Evolutionary conservation across 1,284 basidiomycete species (phyloP).

Genomic region (Cutaneotrichosporon mucoides): DNA sequence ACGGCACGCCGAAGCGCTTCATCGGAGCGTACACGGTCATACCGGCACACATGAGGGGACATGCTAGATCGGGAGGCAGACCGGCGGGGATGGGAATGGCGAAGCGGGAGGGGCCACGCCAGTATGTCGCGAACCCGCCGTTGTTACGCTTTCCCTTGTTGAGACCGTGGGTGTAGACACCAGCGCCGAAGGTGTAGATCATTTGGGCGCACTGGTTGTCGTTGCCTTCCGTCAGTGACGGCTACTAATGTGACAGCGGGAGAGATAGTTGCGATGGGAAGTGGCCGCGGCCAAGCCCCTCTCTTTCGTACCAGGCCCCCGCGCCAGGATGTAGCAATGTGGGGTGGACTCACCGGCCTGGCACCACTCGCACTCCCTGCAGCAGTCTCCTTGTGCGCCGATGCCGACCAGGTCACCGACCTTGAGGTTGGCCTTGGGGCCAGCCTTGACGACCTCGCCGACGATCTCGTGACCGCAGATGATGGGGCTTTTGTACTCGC

Average conservation of each 20-base stretch:
- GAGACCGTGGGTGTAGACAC: slow-evolving; percentile 7
- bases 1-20: slow-evolving; percentile 48
- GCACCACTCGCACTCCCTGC: slow-evolving; percentile 50
- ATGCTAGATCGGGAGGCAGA: slow-evolving; percentile 55
- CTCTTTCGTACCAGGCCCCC: no score
- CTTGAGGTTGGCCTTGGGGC: slow-evolving; percentile 28
- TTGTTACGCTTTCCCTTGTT: slow-evolving; percentile 41
- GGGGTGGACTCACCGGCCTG: slow-evolving; percentile 47
- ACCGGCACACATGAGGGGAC: slow-evolving; percentile 50
- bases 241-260: not conserved
- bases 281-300: no score
- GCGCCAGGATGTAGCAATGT: no score
- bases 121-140: slow-evolving; percentile 51
- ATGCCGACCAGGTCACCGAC: slow-evolving; percentile 53
- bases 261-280: no score
- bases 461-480: slow-evolving; percentile 34
- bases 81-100: slow-evolving; percentile 62
- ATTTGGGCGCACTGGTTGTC: slow-evolving; percentile 7
- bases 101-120: slow-evolving; percentile 52
- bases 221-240: not conserved
- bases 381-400: slow-evolving; percentile 53
- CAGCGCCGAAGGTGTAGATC: slow-evolving; percentile 1
- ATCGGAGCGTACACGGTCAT: slow-evolving; percentile 53
- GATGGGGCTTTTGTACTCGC: not conserved
- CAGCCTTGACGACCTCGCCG: slow-evolving; percentile 29